Conservation (phyloP, 1,284 basidiomycete species). For the Heterobasidion parviporum region DNA sequence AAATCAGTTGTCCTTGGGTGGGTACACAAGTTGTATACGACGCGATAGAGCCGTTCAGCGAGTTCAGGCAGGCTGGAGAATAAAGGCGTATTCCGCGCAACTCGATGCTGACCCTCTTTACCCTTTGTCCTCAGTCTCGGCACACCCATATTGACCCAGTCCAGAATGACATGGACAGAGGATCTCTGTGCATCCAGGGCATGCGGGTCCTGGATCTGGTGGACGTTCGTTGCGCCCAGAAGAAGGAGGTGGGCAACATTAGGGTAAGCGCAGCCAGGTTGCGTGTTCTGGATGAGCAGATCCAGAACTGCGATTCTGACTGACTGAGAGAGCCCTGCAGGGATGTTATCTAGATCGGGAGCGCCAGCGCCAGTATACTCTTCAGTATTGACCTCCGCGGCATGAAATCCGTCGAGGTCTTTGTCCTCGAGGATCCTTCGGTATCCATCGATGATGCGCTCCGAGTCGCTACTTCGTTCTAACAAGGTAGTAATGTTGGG, state of each 20-base stretch:
- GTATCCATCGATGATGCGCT: slow-evolving; percentile 81
- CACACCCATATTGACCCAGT: slow-evolving; percentile 66
- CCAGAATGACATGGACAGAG: slow-evolving; percentile 77
- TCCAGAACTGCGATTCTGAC: slow-evolving; percentile 80
- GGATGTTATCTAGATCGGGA: slow-evolving; percentile 37
- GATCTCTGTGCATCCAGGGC: slow-evolving; percentile 64
- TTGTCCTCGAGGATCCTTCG: slow-evolving; percentile 62
- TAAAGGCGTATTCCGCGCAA: slow-evolving; percentile 37
- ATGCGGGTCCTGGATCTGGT: slow-evolving; percentile 67
- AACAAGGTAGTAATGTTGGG: slow-evolving; percentile 74
- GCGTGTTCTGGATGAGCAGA: slow-evolving; percentile 76
- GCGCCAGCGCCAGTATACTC: slow-evolving; percentile 66
- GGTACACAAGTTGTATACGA: slow-evolving; percentile 82
- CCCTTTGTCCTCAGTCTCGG: slow-evolving; percentile 41
- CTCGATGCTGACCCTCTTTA: slow-evolving; percentile 29
- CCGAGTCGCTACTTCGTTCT: slow-evolving; percentile 78
- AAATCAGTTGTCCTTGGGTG: slow-evolving; percentile 80
- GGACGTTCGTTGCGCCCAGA: slow-evolving; percentile 53
- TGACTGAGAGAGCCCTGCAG: slow-evolving; percentile 53
- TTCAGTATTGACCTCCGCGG: slow-evolving; percentile 50
- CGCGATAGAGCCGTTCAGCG: slow-evolving; percentile 80
- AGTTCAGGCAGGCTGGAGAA: slow-evolving; percentile 68
- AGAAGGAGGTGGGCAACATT: slow-evolving; percentile 89
- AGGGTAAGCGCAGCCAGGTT: slow-evolving; percentile 57
- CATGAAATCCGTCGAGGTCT: slow-evolving; percentile 47